phyloP scores from a whole-genome alignment of 805 yeast genomes.

The Naumovozyma castellii region DNA sequence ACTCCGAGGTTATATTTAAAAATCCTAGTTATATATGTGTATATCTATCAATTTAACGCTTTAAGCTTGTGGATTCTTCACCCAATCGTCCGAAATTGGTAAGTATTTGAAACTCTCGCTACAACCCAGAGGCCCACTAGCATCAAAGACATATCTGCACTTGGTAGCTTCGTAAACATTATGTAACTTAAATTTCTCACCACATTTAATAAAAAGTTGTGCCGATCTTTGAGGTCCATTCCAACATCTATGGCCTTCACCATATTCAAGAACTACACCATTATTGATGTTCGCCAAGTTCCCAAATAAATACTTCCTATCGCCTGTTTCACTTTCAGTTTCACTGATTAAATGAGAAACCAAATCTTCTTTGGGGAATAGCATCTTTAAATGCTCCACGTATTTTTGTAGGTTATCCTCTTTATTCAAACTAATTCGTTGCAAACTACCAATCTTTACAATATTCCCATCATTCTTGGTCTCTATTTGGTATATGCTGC shows the following conservation, averaged over 20 bases:
- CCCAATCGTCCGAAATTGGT: neutral
- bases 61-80: neutral
- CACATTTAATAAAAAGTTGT: conserved; percentile 56
- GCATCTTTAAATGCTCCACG: conserved; percentile 16
- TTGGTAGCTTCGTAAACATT: conserved; percentile 80
- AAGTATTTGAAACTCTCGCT: conserved; percentile 9
- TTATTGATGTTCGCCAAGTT: conserved; percentile 27
- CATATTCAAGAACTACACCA: conserved; percentile 35
- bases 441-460: conserved; percentile 22
- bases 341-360: conserved; percentile 20
- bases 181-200: conserved; percentile 35
- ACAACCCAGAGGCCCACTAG: conserved; percentile 37
- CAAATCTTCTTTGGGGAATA: conserved; percentile 20
- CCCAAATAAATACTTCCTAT: conserved; percentile 16
- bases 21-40: too few relatives aligned
- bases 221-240: conserved; percentile 83
- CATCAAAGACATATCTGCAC: conserved; percentile 60
- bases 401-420: conserved; percentile 10
- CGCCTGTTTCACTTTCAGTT: conserved; percentile 8
- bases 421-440: conserved; percentile 9
- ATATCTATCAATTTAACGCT: too few relatives aligned
- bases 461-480: conserved; percentile 13
- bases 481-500: conserved; percentile 19
- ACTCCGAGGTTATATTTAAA: too few relatives aligned
- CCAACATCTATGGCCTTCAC: conserved; percentile 79